Percentiles rank a stretch among this genome's conserved stretches.
phyloP scores from a whole-genome alignment of 2,329 filamentous ascomycete genomes.

The Alternaria atra region DNA sequence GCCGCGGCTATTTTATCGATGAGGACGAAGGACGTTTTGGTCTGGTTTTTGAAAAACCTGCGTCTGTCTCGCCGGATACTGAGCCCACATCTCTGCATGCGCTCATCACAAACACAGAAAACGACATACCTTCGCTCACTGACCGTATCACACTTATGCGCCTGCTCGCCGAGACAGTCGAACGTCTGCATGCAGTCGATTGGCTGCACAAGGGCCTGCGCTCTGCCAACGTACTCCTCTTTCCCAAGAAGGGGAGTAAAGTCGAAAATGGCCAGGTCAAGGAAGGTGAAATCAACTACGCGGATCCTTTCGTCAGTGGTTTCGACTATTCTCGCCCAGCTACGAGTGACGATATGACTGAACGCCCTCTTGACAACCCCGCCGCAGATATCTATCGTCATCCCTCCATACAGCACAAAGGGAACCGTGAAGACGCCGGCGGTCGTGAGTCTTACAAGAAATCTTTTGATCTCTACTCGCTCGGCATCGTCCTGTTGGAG shows the following conservation, averaged over 20 bases:
- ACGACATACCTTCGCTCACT: constrained; percentile 59
- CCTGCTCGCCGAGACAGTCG: constrained; percentile 62
- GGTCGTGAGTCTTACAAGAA: constrained; percentile 53
- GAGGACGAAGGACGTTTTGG: constrained; percentile 57
- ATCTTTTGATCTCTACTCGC: constrained; percentile 62
- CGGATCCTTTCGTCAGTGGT: constrained; percentile 59
- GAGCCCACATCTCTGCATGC: constrained; percentile 60
- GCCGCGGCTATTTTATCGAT: constrained; percentile 50
- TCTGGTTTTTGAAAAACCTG: constrained; percentile 63
- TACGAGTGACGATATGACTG: constrained; percentile 60
- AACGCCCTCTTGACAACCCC: constrained; percentile 57
- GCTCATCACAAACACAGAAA: constrained; percentile 50
- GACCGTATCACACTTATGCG: constrained; percentile 62
- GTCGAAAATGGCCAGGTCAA: background rate
- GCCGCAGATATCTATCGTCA: constrained; percentile 63
- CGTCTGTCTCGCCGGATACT: constrained; percentile 48
- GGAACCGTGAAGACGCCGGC: constrained; percentile 36
- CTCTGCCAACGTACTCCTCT: constrained; percentile 64
- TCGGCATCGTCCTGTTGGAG: constrained; percentile 64
- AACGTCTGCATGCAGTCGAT: constrained; percentile 65
- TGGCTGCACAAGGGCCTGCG: constrained; percentile 69
- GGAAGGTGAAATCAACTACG: constrained; percentile 47
- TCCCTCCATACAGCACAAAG: constrained; percentile 54
- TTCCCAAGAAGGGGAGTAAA: constrained; percentile 39
- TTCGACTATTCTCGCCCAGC: constrained; percentile 66